phyloP scores from a whole-genome alignment of 345 rosid genomes.

The Clarkia xantiana region DNA sequence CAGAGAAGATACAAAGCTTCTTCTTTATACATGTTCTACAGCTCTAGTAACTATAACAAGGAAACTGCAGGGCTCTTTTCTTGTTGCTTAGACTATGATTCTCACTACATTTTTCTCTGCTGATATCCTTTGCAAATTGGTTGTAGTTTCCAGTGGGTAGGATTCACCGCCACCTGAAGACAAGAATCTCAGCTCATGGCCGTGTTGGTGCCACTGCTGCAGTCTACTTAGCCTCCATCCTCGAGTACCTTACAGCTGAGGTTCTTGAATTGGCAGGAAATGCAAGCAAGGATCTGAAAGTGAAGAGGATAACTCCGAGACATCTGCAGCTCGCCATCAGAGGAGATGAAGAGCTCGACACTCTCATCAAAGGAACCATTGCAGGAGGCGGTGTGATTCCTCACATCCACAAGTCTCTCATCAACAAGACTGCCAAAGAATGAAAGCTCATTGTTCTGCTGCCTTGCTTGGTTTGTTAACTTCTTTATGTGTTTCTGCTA shows the following conservation, averaged over 20 bases:
- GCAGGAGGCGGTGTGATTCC: constrained; percentile 75
- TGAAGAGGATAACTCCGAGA: constrained; percentile 56
- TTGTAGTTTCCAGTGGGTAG: constrained; percentile 68
- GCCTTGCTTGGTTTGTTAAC: too few relatives aligned
- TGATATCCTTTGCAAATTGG: not conserved
- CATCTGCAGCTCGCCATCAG: constrained; percentile 40
- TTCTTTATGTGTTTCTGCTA: too few relatives aligned
- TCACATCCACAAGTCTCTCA: constrained; percentile 79
- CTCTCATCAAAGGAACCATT: constrained; percentile 64
- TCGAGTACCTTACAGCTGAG: constrained; percentile 64
- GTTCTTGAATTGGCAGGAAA: constrained; percentile 70
- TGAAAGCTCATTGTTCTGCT: constrained; percentile 10
- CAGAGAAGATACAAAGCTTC: too few relatives aligned
- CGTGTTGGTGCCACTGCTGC: constrained; percentile 79
- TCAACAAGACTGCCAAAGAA: constrained; percentile 68
- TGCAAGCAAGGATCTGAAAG: constrained; percentile 63
- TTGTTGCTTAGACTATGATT: not conserved
- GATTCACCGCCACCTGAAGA: constrained; percentile 56
- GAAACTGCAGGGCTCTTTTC: too few relatives aligned
- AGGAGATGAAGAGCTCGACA: constrained; percentile 45
- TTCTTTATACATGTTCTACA: too few relatives aligned
- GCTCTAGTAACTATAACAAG: too few relatives aligned
- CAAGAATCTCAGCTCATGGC: constrained; percentile 42
- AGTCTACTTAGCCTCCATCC: constrained; percentile 55
- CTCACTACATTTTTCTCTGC: too few relatives aligned